phyloP scores from a whole-genome alignment of 2,329 filamentous ascomycete species.

The Fusarium mexicanum region DNA sequence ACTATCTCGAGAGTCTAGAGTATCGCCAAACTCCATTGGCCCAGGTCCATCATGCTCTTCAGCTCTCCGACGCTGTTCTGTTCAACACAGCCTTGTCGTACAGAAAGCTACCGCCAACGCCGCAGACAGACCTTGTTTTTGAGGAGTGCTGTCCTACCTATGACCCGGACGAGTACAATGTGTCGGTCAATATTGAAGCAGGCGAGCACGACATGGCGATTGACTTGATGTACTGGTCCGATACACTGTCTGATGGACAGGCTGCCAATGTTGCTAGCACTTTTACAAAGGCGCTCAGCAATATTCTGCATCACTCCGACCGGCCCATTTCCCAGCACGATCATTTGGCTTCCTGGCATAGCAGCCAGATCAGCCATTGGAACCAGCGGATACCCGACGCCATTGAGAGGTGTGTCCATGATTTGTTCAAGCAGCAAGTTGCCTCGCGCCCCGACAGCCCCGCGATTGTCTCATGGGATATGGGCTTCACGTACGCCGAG shows the following conservation, averaged over 20 bases:
- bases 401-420: constrained; percentile 25
- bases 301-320: constrained; percentile 24
- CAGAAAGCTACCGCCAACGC: constrained; percentile 27
- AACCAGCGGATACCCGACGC: constrained; percentile 11
- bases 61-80: constrained; percentile 30
- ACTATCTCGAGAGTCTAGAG: constrained; percentile 28
- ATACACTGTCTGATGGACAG: constrained; percentile 29
- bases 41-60: constrained; percentile 35
- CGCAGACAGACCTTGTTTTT: constrained; percentile 23
- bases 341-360: constrained; percentile 9
- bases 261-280: constrained; percentile 30
- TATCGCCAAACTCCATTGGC: constrained; percentile 24
- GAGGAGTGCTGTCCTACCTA: constrained; percentile 38
- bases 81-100: constrained; percentile 42
- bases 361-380: constrained; percentile 7
- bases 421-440: constrained; percentile 14
- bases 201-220: constrained; percentile 30
- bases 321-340: constrained; percentile 10
- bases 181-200: constrained; percentile 36
- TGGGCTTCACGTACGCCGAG: constrained; percentile 25
- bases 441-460: background rate
- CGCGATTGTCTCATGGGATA: constrained; percentile 34
- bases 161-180: constrained; percentile 37
- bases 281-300: constrained; percentile 31
- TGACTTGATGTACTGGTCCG: constrained; percentile 40